These are phyloP conservation scores for Mucor racemosus DNA, from an alignment of 371 early-diverging fungal species.

Conservation along the genomic window DNA sequence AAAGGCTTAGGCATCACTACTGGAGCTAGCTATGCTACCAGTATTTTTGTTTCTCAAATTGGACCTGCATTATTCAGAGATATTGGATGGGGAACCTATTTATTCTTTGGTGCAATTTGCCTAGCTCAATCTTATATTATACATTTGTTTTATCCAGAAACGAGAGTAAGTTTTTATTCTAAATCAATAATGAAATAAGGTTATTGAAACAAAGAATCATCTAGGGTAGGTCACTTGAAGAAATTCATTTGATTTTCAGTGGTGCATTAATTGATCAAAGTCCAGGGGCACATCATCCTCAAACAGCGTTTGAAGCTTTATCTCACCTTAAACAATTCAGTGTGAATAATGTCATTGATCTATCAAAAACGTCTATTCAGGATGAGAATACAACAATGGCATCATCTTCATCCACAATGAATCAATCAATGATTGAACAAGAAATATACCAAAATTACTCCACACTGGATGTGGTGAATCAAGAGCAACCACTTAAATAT, in stretches of 20 bases:
- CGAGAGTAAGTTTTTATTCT: slow-evolving; percentile 33
- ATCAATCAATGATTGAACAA: neutral
- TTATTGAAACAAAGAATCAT: neutral
- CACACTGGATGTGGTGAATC: neutral
- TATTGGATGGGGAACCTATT: slow-evolving; percentile 63
- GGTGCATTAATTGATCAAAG: slow-evolving; percentile 49
- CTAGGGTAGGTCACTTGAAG: slow-evolving; percentile 47
- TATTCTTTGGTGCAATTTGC: slow-evolving; percentile 67
- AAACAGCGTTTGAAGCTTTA: slow-evolving; percentile 50
- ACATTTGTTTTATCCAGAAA: slow-evolving; percentile 80
- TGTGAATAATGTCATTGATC: neutral
- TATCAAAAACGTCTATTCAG: neutral
- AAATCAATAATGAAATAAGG: slow-evolving; percentile 15
- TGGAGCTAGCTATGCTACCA: slow-evolving; percentile 86
- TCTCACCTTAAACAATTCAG: slow-evolving; percentile 29
- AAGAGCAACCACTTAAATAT: neutral
- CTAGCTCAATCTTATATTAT: slow-evolving; percentile 58
- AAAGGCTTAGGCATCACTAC: slow-evolving; percentile 86
- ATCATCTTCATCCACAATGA: neutral
- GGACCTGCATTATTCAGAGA: slow-evolving; percentile 62
- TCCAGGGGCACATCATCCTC: slow-evolving; percentile 53
- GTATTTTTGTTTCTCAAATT: slow-evolving; percentile 62
- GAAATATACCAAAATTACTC: neutral
- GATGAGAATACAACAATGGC: neutral
- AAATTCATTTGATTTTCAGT: slow-evolving; percentile 54